These are phyloP conservation scores for Arbutus unedo DNA, from an alignment of 148 eudicot genomes.

Conservation along the genomic window DNA sequence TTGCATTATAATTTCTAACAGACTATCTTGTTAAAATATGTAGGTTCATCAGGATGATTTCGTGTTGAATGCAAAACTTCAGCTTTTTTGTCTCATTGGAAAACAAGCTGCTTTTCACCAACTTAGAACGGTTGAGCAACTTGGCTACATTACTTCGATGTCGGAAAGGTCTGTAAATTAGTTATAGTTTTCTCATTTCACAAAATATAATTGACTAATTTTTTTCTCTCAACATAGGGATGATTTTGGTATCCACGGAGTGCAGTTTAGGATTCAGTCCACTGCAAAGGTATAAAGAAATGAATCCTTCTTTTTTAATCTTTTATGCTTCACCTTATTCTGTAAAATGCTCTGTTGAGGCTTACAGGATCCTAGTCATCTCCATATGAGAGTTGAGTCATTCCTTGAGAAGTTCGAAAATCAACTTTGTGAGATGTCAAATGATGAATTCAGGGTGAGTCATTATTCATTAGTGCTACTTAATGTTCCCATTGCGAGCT, in stretches of 20 bases:
- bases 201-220: neutral
- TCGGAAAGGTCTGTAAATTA: neutral
- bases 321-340: neutral
- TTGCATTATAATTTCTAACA: neutral
- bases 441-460: slow-evolving; percentile 75
- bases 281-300: neutral
- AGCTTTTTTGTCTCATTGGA: slow-evolving; percentile 2
- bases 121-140: slow-evolving; percentile 7
- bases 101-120: slow-evolving; percentile 9
- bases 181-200: neutral
- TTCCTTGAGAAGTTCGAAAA: slow-evolving; percentile 71
- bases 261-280: neutral
- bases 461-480: neutral
- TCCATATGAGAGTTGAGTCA: slow-evolving; percentile 78
- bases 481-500: neutral
- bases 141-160: neutral
- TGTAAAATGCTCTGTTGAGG: slow-evolving; percentile 13
- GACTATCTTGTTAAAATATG: neutral
- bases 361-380: slow-evolving; percentile 70
- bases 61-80: neutral
- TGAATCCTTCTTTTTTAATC: neutral
- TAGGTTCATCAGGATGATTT: slow-evolving; percentile 8
- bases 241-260: slow-evolving; percentile 4
- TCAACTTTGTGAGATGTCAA: slow-evolving; percentile 66
- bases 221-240: neutral